A percentile compares a stretch with the other conserved stretches of the same genome.
phyloP scores from a whole-genome alignment of 306 rosid species.

The Casuarina cunninghamiana region DNA sequence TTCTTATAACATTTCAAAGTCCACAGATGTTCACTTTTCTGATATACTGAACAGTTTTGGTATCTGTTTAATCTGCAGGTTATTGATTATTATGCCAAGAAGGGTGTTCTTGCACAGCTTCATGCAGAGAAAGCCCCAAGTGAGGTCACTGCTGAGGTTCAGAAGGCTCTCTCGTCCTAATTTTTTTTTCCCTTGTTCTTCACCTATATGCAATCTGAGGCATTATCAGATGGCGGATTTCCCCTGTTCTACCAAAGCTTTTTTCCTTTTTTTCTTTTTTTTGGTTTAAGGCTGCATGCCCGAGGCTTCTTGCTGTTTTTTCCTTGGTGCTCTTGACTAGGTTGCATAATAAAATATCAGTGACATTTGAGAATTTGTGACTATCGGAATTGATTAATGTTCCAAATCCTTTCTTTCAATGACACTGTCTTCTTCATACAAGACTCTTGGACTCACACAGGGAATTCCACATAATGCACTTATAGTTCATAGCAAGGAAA shows the following conservation, averaged over 20 bases:
- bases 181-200: neutral
- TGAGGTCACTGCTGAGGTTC: conserved; percentile 72
- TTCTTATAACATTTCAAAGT: neutral
- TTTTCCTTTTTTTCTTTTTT: no score
- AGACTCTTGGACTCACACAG: neutral
- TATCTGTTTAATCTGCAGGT: conserved; percentile 48
- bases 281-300: neutral
- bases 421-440: neutral
- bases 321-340: neutral
- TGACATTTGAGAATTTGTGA: neutral
- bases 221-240: neutral
- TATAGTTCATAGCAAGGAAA: neutral
- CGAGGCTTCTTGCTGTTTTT: neutral
- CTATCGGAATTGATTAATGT: neutral
- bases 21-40: neutral
- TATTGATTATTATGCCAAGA: conserved; percentile 69
- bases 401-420: neutral
- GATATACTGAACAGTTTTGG: neutral
- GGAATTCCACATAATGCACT: no score
- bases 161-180: conserved; percentile 68
- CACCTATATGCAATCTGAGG: neutral
- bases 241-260: neutral
- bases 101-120: conserved; percentile 74
- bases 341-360: conserved; percentile 4
- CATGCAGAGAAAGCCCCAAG: conserved; percentile 87